phyloP scores from a whole-genome alignment of 2,329 filamentous ascomycete genomes.

The Diaporthe australafricana region DNA sequence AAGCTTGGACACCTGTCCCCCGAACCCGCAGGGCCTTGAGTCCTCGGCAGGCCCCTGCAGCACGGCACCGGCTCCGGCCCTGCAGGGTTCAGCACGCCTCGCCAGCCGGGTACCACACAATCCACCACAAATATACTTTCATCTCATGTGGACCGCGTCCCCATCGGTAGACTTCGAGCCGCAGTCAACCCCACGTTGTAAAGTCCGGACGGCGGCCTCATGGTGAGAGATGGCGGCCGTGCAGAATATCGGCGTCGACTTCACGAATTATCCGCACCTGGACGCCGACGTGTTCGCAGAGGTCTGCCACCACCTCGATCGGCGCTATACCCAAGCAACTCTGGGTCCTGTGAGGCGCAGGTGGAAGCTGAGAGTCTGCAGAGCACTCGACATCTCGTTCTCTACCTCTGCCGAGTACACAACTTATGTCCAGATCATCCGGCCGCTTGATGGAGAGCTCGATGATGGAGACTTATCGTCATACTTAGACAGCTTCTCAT shows the following conservation, averaged over 20 bases:
- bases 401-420: conserved; percentile 55
- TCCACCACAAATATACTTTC: conserved; percentile 10
- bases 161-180: not conserved
- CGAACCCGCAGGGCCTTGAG: not conserved
- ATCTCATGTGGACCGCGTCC: conserved; percentile 4
- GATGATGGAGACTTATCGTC: conserved; percentile 60
- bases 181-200: conserved; percentile 6
- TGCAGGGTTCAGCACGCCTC: not conserved
- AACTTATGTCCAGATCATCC: conserved; percentile 68
- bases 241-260: conserved; percentile 47
- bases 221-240: conserved; percentile 7
- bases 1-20: conserved; percentile 20
- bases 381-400: conserved; percentile 60
- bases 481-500: conserved; percentile 58
- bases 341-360: conserved; percentile 64
- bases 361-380: conserved; percentile 67
- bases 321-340: conserved; percentile 67
- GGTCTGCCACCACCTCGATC: conserved; percentile 72
- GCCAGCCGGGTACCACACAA: conserved; percentile 14
- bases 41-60: conserved; percentile 6
- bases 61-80: not conserved
- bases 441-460: conserved; percentile 58
- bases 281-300: conserved; percentile 71
- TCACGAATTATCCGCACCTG: conserved; percentile 71
- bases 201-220: not conserved